Evolutionary conservation across 108 stramenopile species (phyloP).

Genomic region (Nannochloropsis salina): DNA sequence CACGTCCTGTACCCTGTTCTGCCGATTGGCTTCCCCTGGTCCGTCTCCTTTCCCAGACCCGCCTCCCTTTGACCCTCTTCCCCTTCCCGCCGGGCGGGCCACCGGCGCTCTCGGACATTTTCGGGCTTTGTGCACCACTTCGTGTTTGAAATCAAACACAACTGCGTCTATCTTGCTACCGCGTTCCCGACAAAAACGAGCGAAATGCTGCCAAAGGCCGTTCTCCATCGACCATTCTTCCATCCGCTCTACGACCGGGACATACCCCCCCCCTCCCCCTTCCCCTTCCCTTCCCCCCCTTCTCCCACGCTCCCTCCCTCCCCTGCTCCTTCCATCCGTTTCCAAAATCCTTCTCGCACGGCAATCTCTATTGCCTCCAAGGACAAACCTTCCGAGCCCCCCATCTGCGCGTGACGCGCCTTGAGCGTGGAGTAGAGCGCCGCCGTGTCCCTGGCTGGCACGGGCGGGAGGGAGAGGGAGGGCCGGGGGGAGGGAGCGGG

Average conservation of each 20-base stretch:
- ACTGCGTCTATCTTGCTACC: neutral
- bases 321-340: neutral
- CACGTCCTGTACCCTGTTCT: neutral
- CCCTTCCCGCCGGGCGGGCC: neutral
- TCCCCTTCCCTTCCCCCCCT: neutral
- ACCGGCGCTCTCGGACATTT: neutral
- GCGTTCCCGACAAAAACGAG: neutral
- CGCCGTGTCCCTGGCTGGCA: neutral
- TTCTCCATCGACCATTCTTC: constrained; percentile 5
- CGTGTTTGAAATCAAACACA: neutral
- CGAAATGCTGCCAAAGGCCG: neutral
- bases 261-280: neutral
- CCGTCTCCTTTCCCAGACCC: neutral
- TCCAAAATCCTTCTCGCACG: neutral
- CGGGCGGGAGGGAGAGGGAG: neutral
- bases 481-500: neutral
- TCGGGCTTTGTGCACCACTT: neutral
- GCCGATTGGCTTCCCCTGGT: neutral
- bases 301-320: constrained; percentile 7
- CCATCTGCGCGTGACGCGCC: neutral
- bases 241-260: constrained; percentile 10
- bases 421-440: neutral
- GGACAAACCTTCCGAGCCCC: neutral
- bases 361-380: neutral
- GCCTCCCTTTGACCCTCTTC: neutral